phyloP scores from a whole-genome alignment of 2,329 filamentous ascomycete genomes.

The Fusarium beomiforme region DNA sequence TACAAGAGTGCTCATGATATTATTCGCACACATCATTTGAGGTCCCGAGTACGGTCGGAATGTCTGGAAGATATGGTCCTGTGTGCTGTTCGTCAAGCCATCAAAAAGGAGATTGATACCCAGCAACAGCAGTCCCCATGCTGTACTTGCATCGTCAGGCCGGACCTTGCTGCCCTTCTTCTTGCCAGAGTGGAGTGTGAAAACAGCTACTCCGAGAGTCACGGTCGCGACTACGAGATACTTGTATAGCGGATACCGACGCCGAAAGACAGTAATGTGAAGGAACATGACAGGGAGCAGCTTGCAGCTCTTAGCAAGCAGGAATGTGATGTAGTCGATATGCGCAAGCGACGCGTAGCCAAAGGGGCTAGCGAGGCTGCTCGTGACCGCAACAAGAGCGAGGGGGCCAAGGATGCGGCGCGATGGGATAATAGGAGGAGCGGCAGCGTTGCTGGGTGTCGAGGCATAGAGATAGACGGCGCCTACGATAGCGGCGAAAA shows the following conservation, averaged over 20 bases:
- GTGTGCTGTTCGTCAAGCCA: constrained; percentile 93
- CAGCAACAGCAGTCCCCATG: constrained; percentile 85
- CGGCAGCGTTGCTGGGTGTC: constrained; percentile 56
- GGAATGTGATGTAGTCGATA: constrained; percentile 98
- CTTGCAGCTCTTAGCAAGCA: constrained; percentile 98
- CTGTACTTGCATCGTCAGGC: constrained; percentile 66
- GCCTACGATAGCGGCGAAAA: constrained; percentile 85
- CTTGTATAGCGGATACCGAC: constrained; percentile 93
- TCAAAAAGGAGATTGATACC: constrained; percentile 94
- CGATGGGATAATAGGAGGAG: constrained; percentile 80
- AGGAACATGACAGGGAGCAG: constrained; percentile 98
- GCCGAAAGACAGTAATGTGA: constrained; percentile 90
- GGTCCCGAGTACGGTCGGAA: constrained; percentile 87
- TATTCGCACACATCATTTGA: constrained; percentile 99
- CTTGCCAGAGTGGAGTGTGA: constrained; percentile 84
- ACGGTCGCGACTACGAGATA: constrained; percentile 93
- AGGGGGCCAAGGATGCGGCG: constrained; percentile 79
- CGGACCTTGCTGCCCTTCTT: constrained; percentile 51
- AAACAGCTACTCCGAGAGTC: constrained; percentile 91
- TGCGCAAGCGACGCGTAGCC: constrained; percentile 92
- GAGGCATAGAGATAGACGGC: constrained; percentile 80
- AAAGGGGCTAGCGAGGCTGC: constrained; percentile 91
- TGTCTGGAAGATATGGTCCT: constrained; percentile 89
- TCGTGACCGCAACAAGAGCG: constrained; percentile 85
- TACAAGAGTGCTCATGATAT: constrained; percentile 83